These are phyloP conservation scores for Pholiota conissans DNA, from an alignment of 768 basidiomycete species.

Conservation along the genomic window DNA sequence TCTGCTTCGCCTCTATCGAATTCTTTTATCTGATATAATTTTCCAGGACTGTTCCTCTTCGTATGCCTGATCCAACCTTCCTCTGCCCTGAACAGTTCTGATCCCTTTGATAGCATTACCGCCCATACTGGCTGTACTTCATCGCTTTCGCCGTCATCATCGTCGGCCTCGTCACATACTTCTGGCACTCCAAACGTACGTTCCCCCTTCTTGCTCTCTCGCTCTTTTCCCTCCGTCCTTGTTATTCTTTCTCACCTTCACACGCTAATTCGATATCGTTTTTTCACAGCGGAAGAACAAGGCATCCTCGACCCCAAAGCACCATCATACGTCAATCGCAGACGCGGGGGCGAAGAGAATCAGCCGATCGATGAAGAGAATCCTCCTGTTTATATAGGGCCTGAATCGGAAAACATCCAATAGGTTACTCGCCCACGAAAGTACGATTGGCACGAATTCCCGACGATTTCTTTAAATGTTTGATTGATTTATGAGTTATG, in stretches of 20 bases:
- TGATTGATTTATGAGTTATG: too few relatives aligned
- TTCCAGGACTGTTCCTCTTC: constrained; percentile 49
- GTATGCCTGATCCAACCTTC: constrained; percentile 27
- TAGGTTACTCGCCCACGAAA: too few relatives aligned
- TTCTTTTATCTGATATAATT: not conserved
- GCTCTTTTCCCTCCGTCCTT: not conserved
- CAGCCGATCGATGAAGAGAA: constrained; percentile 15
- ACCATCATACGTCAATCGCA: constrained; percentile 55
- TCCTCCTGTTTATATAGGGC: not conserved
- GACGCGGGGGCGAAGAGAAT: constrained; percentile 17
- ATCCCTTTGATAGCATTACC: constrained; percentile 55
- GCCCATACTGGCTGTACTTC: constrained; percentile 90
- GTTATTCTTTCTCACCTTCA: not conserved
- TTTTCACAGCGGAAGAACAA: constrained; percentile 64
- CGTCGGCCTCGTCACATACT: constrained; percentile 76
- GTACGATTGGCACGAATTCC: too few relatives aligned
- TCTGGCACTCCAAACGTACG: constrained; percentile 85
- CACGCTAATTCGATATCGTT: not conserved
- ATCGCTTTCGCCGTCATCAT: constrained; percentile 72
- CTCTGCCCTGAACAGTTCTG: not conserved
- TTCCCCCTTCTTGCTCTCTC: constrained; percentile 15
- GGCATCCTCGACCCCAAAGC: constrained; percentile 59
- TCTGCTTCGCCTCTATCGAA: constrained; percentile 8
- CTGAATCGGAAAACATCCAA: not conserved
- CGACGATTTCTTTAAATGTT: too few relatives aligned